Evolutionary conservation across 2,329 filamentous ascomycete species (phyloP).

Genomic region (Fusarium neocosmosporiellum): DNA sequence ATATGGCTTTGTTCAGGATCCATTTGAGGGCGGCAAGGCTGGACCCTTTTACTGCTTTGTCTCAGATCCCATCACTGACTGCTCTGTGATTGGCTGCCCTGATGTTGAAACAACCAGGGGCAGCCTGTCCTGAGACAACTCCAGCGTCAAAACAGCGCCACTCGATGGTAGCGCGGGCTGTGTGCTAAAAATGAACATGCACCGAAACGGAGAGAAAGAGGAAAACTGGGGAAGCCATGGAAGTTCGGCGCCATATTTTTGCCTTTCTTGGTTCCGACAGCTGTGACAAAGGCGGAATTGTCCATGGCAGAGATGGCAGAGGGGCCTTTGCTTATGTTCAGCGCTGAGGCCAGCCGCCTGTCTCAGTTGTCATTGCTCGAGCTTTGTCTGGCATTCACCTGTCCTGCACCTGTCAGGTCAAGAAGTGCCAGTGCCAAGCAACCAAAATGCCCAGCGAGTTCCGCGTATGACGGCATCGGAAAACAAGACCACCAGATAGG

Average conservation of each 20-base stretch:
- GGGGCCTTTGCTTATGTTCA: background rate
- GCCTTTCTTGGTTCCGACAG: background rate
- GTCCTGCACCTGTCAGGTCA: background rate
- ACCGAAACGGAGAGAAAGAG: background rate
- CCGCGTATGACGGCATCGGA: background rate
- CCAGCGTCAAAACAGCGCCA: conserved; percentile 27
- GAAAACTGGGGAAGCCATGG: conserved; percentile 4
- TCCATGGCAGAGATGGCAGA: background rate
- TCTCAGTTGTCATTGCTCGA: background rate
- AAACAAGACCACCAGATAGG: background rate
- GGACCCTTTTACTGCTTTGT: conserved; percentile 20
- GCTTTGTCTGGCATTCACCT: background rate
- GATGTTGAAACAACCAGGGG: conserved; percentile 43
- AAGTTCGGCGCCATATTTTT: conserved; percentile 4
- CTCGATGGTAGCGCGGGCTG: conserved; percentile 20
- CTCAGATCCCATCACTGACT: conserved; percentile 25
- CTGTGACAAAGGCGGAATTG: conserved; percentile 1
- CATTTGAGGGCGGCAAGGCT: conserved; percentile 17
- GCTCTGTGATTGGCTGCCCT: conserved; percentile 38
- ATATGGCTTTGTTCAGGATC: background rate
- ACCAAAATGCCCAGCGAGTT: background rate
- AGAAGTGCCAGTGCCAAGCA: background rate
- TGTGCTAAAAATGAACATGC: conserved; percentile 39
- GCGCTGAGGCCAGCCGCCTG: background rate
- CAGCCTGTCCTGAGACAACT: conserved; percentile 31